A percentile compares a stretch with the other conserved stretches of the same genome.
These are phyloP conservation scores for Camellia oleifera DNA, from an alignment of 179 eudicot species.

Conservation along the genomic window DNA sequence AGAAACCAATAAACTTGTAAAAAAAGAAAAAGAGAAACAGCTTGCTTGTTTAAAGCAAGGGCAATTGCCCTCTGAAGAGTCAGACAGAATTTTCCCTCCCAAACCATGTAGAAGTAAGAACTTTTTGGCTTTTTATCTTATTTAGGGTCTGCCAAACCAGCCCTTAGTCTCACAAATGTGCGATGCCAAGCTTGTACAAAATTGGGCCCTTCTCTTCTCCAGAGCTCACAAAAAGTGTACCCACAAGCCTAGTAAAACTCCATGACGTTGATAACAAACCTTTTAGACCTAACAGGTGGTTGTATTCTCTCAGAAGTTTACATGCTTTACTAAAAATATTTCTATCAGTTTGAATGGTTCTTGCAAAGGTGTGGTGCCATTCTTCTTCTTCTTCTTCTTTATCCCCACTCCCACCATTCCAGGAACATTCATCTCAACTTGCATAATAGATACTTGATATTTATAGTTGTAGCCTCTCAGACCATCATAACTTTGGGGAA, in stretches of 20 bases:
- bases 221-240: not conserved
- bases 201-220: not conserved
- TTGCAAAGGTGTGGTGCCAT: not conserved
- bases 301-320: not conserved
- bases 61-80: no score
- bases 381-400: not conserved
- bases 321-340: not conserved
- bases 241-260: not conserved
- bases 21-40: no score
- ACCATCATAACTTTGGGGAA: not conserved
- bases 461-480: not conserved
- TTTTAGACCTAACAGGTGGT: not conserved
- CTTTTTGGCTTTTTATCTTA: no score
- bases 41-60: no score
- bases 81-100: no score
- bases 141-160: no score
- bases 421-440: not conserved
- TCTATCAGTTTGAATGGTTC: not conserved
- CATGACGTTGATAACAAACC: not conserved
- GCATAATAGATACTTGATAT: not conserved
- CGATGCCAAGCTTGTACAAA: not conserved
- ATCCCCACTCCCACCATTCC: not conserved
- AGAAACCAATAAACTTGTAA: no score
- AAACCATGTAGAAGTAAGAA: no score
- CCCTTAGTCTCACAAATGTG: not conserved